Base-by-base conservation (phyloP, 352 stramenopile genomes). In the Pythium biforme region DNA sequence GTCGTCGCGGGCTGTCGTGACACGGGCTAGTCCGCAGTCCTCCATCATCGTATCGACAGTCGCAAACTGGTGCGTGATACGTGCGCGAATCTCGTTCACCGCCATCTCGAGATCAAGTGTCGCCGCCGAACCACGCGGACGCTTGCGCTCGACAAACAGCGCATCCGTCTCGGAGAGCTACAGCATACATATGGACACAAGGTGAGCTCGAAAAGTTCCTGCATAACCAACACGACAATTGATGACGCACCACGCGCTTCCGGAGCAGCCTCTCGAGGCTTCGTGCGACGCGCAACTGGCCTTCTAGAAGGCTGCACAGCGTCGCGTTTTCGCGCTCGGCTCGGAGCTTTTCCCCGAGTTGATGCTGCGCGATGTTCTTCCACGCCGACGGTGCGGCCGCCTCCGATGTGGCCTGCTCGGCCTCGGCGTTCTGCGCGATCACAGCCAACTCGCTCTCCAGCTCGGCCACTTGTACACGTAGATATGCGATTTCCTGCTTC, bases 301-400 rank as follows among this genome's bases (percentile, higher is more conserved):
- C 49, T 29, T 55, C 49, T 8, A 55, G 49, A 5, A 45, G 29
- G 17, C 14, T 15, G 9, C 49, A n/a, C 49, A 55, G 26, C 26
- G 12, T 83, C 2, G 54, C 34, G 51, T 86, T 86, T 56, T 86
- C 70, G 45, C 77, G 48, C n/a, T 76, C 67, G 3, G 73, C 62
- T 25, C 72, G 73, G 1, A 63, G 40, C 45, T 74, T 74, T 27
- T 55, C 26, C 8, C 10, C 27, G 3, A 25, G 19, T 17, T 55
- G 26, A 8, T 62, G 68, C 25, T 68, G 70, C 39, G 77, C 77
- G 41, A 89, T 83, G 22, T 77, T 71, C 8, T 78, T 73, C 80
- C 77, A 87, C 12, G 85, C 66, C 23, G 25, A 59, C 29, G 50
- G 15, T 25, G 27, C 17, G 12, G 15, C 20, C 20, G 11, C n/a